These are phyloP conservation scores for Stentor roeselii DNA, from an alignment of 73 alveolate genomes.

Conservation along the genomic window DNA sequence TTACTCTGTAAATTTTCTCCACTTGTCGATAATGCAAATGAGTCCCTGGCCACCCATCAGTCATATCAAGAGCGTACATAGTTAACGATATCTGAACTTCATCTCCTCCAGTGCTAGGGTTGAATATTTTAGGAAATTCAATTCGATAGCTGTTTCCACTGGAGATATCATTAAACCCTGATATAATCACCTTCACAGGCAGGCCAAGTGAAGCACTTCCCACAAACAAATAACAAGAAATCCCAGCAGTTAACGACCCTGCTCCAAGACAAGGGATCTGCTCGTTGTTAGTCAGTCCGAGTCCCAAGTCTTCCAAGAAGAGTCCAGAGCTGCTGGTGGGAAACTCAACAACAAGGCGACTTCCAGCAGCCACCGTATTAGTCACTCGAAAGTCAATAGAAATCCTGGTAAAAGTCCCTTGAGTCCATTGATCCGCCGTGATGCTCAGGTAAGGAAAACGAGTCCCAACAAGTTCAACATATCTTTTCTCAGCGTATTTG, in stretches of 20 bases:
- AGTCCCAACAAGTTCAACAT: not conserved
- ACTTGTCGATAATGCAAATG: not conserved
- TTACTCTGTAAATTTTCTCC: not conserved
- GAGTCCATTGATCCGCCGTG: constrained; percentile 3
- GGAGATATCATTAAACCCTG: not conserved
- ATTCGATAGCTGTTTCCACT: not conserved
- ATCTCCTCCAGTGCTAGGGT: constrained; percentile 21
- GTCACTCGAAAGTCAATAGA: not conserved
- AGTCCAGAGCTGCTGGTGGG: not conserved
- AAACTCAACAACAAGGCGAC: not conserved
- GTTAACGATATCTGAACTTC: not conserved
- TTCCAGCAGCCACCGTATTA: not conserved
- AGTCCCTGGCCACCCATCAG: constrained; percentile 5
- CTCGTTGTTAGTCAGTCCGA: not conserved
- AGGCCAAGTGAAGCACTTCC: not conserved
- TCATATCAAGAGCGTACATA: not conserved
- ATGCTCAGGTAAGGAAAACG: not conserved
- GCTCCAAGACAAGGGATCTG: not conserved
- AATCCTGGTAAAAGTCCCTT: not conserved
- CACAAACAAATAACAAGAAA: not conserved
- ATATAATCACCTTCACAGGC: not conserved
- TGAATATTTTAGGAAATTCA: constrained; percentile 14
- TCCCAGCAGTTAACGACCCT: not conserved
- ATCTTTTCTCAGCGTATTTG: not conserved
- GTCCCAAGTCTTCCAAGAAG: not conserved